Percentiles rank a stretch among this genome's conserved stretches.
Evolutionary conservation across 257 asterid genomes (phyloP).

Genomic region (Solanum virginianum): DNA sequence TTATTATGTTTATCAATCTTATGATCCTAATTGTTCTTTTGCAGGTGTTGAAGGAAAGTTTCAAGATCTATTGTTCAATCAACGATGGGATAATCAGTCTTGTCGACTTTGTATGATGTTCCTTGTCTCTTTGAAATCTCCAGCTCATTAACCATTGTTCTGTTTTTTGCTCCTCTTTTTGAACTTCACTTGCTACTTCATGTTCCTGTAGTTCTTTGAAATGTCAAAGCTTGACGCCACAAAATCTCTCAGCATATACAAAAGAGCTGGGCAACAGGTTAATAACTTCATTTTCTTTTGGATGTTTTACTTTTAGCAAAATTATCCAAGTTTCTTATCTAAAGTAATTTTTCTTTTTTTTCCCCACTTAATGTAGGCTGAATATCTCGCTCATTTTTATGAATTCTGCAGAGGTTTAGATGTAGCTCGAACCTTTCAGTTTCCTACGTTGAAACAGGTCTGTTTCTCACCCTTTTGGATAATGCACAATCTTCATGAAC

Average conservation of each 20-base stretch:
- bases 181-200: not conserved
- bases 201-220: constrained; percentile 58
- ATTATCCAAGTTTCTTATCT: not conserved
- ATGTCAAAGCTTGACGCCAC: constrained; percentile 78
- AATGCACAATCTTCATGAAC: not conserved
- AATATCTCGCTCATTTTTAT: constrained; percentile 59
- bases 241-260: constrained; percentile 63
- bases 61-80: constrained; percentile 78
- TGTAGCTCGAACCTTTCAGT: constrained; percentile 68
- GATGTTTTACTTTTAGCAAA: not conserved
- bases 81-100: constrained; percentile 86
- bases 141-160: not conserved
- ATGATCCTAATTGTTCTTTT: not conserved
- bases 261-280: constrained; percentile 80
- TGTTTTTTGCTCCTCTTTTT: not conserved
- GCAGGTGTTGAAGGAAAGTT: constrained; percentile 81
- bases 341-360: not conserved
- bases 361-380: constrained; percentile 42
- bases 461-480: not conserved
- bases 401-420: constrained; percentile 66
- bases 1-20: not conserved
- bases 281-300: not conserved
- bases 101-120: constrained; percentile 55
- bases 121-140: not conserved
- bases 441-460: constrained; percentile 75